Evolutionary conservation across 2,329 filamentous ascomycete species (phyloP).

Genomic region (Nigrospora sphaerica): DNA sequence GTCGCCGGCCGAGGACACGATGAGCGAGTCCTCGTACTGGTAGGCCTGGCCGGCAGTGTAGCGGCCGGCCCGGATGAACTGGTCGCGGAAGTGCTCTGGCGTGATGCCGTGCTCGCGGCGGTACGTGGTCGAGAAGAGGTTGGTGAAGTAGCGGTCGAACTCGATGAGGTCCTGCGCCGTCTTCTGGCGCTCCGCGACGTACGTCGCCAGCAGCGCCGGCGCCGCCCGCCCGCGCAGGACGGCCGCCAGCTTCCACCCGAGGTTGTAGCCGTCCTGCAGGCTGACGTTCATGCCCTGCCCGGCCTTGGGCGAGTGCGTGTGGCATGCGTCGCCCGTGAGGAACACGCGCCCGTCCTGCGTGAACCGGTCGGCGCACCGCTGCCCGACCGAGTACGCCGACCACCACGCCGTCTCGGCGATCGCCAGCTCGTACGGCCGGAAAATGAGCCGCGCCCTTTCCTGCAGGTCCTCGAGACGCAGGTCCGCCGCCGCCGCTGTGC

Average conservation of each 20-base stretch:
- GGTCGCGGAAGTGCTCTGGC: conserved; percentile 42
- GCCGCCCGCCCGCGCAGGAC: conserved; percentile 36
- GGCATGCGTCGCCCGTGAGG: conserved; percentile 56
- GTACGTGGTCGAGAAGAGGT: conserved; percentile 41
- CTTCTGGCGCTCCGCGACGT: conserved; percentile 43
- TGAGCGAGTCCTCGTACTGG: conserved; percentile 41
- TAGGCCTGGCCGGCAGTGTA: conserved; percentile 55
- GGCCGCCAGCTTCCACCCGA: conserved; percentile 36
- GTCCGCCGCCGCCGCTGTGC: conserved; percentile 38
- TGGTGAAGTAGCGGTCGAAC: conserved; percentile 49
- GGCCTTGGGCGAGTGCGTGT: conserved; percentile 50
- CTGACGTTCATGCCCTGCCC: conserved; percentile 64
- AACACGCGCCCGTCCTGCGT: conserved; percentile 51
- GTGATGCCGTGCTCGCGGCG: conserved; percentile 28
- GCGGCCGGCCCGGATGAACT: conserved; percentile 49
- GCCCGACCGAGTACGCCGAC: conserved; percentile 56
- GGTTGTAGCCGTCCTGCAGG: conserved; percentile 4
- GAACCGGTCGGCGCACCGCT: conserved; percentile 53
- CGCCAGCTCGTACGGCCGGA: conserved; percentile 46
- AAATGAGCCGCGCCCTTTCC: conserved; percentile 40
- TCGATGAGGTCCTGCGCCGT: conserved; percentile 51
- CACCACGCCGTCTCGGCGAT: conserved; percentile 53
- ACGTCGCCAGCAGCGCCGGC: conserved; percentile 40
- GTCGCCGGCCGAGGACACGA: conserved; percentile 31
- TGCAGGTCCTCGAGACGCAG: conserved; percentile 49